These are phyloP conservation scores for Rhizomucor pusillus DNA, from an alignment of 371 early-diverging fungal species.

Conservation along the genomic window DNA sequence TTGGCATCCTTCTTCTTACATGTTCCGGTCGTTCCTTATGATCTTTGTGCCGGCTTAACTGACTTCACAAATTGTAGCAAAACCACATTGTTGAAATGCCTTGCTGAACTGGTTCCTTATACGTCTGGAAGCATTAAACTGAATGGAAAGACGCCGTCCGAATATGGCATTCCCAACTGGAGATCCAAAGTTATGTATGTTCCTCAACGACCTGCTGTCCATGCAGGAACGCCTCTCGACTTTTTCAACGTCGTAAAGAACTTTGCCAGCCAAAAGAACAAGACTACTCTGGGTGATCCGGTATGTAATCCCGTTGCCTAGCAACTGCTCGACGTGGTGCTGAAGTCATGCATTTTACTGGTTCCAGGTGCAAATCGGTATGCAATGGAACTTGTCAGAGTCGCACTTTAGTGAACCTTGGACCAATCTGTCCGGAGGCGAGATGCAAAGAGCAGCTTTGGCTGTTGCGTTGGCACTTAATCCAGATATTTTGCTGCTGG, in stretches of 20 bases:
- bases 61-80: conserved; percentile 47
- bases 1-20: neutral
- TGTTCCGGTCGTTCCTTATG: conserved; percentile 1
- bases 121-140: conserved; percentile 62
- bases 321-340: no score
- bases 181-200: conserved; percentile 82
- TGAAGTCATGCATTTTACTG: no score
- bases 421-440: conserved; percentile 85
- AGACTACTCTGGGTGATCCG: conserved; percentile 51
- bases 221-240: conserved; percentile 74
- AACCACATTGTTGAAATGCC: conserved; percentile 81
- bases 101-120: conserved; percentile 72
- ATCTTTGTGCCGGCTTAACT: conserved; percentile 8
- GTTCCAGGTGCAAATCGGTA: conserved; percentile 48
- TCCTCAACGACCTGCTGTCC: conserved; percentile 76
- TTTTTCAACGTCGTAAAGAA: conserved; percentile 58
- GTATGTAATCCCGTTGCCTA: no score
- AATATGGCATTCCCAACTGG: conserved; percentile 73
- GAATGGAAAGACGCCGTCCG: conserved; percentile 54
- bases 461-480: conserved; percentile 81
- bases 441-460: conserved; percentile 79
- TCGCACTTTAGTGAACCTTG: conserved; percentile 75
- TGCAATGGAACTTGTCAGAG: conserved; percentile 65
- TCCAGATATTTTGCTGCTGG: conserved; percentile 80
- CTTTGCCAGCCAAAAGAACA: conserved; percentile 55